Evolutionary conservation across 1,139 yeast species (phyloP).

Genomic region (Yamadazyma triangularis): DNA sequence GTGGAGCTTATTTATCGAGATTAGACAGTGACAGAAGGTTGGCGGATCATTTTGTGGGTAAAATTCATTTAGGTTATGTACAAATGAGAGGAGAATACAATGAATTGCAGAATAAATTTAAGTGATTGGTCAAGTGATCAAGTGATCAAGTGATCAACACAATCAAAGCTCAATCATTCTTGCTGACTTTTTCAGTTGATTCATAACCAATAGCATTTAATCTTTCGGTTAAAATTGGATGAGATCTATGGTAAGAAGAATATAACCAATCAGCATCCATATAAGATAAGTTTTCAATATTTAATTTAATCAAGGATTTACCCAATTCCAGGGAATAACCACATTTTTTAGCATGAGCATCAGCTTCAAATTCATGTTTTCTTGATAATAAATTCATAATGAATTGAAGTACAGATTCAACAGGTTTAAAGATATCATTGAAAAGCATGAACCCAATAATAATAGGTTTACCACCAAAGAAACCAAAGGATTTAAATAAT

Average conservation of each 20-base stretch:
- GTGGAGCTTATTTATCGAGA: constrained; percentile 88
- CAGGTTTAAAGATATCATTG: constrained; percentile 70
- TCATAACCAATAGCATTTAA: constrained; percentile 62
- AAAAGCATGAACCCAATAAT: constrained; percentile 77
- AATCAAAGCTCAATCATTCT: constrained; percentile 14
- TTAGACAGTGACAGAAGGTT: constrained; percentile 85
- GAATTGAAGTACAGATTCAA: constrained; percentile 67
- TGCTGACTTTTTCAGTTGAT: constrained; percentile 42
- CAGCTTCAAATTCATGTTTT: constrained; percentile 91
- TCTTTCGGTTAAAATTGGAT: constrained; percentile 89
- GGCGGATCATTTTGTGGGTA: constrained; percentile 91
- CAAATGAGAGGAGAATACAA: constrained; percentile 64
- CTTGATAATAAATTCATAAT: constrained; percentile 68
- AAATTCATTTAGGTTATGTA: constrained; percentile 78
- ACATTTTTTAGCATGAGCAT: constrained; percentile 69
- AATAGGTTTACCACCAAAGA: constrained; percentile 58
- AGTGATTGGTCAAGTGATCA: not conserved
- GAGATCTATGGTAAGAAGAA: constrained; percentile 85
- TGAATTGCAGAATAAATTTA: constrained; percentile 30
- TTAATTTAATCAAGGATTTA: constrained; percentile 67
- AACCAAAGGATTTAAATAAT: constrained; percentile 76
- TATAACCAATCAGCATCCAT: constrained; percentile 87
- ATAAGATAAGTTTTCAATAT: constrained; percentile 74
- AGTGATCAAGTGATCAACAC: no score
- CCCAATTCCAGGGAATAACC: constrained; percentile 71